Conservation (phyloP, 306 rosid genomes). For the Amphicarpaea edgeworthii region DNA sequence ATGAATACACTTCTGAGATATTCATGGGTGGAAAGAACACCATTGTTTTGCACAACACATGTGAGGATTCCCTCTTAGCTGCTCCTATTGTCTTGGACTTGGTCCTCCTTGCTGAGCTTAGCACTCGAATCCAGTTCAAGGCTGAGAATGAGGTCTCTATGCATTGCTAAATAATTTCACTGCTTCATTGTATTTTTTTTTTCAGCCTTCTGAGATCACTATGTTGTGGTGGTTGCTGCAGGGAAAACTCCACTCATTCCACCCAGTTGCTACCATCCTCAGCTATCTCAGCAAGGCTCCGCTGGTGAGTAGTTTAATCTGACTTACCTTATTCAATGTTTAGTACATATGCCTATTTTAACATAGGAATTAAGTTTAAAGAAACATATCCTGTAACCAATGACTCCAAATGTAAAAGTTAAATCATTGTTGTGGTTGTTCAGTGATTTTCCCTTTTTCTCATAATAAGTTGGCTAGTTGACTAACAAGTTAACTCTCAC, state of each 20-base stretch:
- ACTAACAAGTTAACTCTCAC: constrained; percentile 24
- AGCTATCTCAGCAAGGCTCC: constrained; percentile 98
- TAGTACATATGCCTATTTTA: not conserved
- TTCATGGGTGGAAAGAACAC: constrained; percentile 97
- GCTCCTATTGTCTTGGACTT: constrained; percentile 96
- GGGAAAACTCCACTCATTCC: constrained; percentile 96
- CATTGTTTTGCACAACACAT: constrained; percentile 96
- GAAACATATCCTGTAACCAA: too few relatives aligned
- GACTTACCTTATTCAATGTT: constrained; percentile 26
- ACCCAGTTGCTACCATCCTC: constrained; percentile 94
- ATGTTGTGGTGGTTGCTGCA: constrained; percentile 48
- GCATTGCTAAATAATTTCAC: not conserved
- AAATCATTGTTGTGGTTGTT: too few relatives aligned
- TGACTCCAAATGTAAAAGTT: not conserved
- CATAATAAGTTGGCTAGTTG: not conserved
- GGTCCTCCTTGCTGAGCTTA: constrained; percentile 99
- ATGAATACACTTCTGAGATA: constrained; percentile 98
- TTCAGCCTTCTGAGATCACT: constrained; percentile 7
- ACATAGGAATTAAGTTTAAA: constrained; percentile 8
- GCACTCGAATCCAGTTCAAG: constrained; percentile 88
- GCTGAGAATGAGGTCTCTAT: constrained; percentile 85
- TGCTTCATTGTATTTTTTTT: constrained; percentile 11
- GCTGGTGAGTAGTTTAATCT: constrained; percentile 76
- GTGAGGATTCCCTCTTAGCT: constrained; percentile 99
- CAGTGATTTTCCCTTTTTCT: not conserved